Base-by-base conservation (phyloP, 176 grass and related monocot species). In the Oryza officinalis region DNA sequence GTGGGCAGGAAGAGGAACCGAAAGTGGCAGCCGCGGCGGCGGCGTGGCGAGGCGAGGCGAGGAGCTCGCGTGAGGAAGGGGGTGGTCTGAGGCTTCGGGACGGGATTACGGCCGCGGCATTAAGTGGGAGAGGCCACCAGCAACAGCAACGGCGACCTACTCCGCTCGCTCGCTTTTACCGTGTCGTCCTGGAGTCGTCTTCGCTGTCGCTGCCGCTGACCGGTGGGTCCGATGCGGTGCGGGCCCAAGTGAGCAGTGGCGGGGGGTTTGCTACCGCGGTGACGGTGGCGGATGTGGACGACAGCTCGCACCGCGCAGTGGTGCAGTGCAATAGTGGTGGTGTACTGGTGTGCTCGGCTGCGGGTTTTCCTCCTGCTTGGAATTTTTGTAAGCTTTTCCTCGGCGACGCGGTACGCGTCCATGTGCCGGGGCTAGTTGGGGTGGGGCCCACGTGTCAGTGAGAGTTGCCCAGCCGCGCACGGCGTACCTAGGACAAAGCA, bases 271-370 rank as follows among this genome's bases (percentile, higher is more conserved):
- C 0, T 33, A 2, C 17, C 27, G 57, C 15, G 44, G 60, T 64
- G 79, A 59, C 79, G 71, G 87, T 65, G 59, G 14, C 15, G 3
- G 78, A 18, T 33, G 81, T 86, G 88, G 60, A 30, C 28, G 63
- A 79, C 88, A 86, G 84, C 88, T 90, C 80, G 80, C 78, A 43
- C 77, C 20, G 82, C 20, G 82, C 81, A 52, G 77, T 85, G 65
- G 71, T n/a, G 49, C 17, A 20, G 49, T 52, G n/a, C n/a, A n/a
- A n/a, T n/a, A n/a, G n/a, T n/a, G n/a, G 77, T 85, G 65, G 71
- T n/a, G 49, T 5, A 20, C 17, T 52, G 45, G 49, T 52, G 49
- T 52, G 23, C 28, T 83, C 88, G 0, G 67, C 22, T 73, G 57
- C 38, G 43, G 65, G 71, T 70, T 68, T 15, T 8, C 17, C 28